Evolutionary conservation across 306 rosid genomes (phyloP).

Genomic region (Prunus salicina): DNA sequence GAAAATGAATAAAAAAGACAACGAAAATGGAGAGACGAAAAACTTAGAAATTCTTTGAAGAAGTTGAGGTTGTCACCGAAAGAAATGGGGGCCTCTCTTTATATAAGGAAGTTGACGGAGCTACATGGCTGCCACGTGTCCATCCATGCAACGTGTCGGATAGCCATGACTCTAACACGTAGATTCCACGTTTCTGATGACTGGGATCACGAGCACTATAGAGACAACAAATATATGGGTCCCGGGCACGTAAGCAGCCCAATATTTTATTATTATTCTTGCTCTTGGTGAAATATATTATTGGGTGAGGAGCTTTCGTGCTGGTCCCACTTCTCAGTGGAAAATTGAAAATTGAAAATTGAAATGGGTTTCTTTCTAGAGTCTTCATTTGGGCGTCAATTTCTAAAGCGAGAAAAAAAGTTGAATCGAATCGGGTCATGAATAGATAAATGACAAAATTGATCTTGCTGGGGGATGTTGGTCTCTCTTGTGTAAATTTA

Average conservation of each 20-base stretch:
- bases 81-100: neutral
- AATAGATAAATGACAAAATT: neutral
- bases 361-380: neutral
- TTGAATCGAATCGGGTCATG: neutral
- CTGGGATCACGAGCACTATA: neutral
- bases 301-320: neutral
- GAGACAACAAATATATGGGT: neutral
- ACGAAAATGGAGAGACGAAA: neutral
- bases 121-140: slow-evolving; percentile 25
- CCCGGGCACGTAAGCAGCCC: neutral
- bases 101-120: neutral
- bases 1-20: neutral
- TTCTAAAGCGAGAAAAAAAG: neutral
- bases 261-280: neutral
- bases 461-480: neutral
- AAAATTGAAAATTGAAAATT: neutral
- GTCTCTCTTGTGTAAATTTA: too few species aligned
- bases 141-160: slow-evolving; percentile 4
- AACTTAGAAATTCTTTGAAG: neutral
- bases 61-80: neutral
- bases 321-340: neutral
- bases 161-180: slow-evolving; percentile 13
- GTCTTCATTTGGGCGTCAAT: neutral
- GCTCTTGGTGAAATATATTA: neutral
- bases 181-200: slow-evolving; percentile 18